Evolutionary conservation across 208 protist genomes (phyloP).

Genomic region (Wallacemonas rigidus): DNA sequence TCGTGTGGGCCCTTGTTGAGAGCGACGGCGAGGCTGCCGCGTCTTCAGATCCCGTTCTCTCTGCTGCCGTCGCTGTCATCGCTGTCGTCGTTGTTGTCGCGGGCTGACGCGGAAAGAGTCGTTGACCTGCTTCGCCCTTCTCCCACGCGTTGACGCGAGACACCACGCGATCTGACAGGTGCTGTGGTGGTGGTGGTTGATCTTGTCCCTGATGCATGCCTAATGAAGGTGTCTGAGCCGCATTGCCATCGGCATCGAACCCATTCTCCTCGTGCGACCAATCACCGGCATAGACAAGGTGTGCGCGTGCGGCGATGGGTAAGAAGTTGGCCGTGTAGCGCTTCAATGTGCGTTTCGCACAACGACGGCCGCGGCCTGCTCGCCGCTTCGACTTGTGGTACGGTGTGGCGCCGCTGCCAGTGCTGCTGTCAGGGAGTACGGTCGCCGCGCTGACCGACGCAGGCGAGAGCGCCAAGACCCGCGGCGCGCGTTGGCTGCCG

Average conservation of each 20-base stretch:
- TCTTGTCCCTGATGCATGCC: neutral
- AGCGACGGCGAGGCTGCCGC: no score
- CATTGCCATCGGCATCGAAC: neutral
- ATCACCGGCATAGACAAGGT: slow-evolving; percentile 1
- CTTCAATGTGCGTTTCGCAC: slow-evolving; percentile 3
- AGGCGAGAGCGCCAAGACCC: neutral
- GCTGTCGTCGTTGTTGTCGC: no score
- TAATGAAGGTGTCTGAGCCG: neutral
- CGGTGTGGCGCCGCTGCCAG: neutral
- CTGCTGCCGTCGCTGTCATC: no score
- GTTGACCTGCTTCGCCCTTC: slow-evolving; percentile 12
- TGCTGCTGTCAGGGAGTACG: neutral
- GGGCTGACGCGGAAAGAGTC: neutral
- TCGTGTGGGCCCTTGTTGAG: no score
- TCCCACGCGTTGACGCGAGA: slow-evolving; percentile 3
- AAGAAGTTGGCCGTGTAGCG: slow-evolving; percentile 16
- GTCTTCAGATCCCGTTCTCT: no score
- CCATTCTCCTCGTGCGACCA: neutral
- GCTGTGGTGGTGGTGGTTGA: neutral
- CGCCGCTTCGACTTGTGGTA: slow-evolving; percentile 20
- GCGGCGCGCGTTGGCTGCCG: no score
- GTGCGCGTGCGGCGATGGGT: slow-evolving; percentile 1
- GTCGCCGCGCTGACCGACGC: neutral
- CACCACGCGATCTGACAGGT: neutral
- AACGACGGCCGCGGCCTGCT: slow-evolving; percentile 7